Base-by-base conservation (phyloP, 2,329 filamentous ascomycete species). In the Microdochium paspali region DNA sequence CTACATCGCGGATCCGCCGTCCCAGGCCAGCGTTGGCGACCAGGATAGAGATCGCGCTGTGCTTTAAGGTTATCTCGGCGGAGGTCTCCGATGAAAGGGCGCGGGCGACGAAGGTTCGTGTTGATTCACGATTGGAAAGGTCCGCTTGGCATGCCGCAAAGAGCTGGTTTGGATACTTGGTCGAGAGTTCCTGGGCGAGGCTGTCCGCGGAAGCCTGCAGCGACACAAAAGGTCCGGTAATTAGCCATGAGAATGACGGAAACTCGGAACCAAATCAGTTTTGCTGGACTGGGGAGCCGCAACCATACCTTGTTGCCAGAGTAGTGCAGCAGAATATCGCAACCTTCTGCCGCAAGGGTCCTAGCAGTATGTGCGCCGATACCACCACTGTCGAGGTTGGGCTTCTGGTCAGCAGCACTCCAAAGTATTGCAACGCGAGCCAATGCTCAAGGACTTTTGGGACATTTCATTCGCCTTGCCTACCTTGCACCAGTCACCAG, bases 261-360 rank as follows among this genome's bases (percentile, higher is more conserved):
- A n/a, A n/a, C n/a, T n/a, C n/a, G n/a, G n/a, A n/a, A n/a, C n/a
- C n/a, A n/a, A n/a, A n/a, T n/a, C n/a, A n/a, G n/a, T n/a, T n/a
- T 46, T n/a, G 23, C 46, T 32, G 42, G 24, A 13, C 26, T 28
- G 7, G 13, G 7, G 13, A 7, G 26, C 26, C 26, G 13, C 26
- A 44, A 28, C 46, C 53, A 23, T 50, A 63, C 63, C 51, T 57
- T 53, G 47, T 58, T 66, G 2, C 62, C 61, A 0, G 61, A 58
- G 47, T 60, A 66, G 47, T 66, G 64, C 23, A 66, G 47, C 21
- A 54, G 60, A 21, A 66, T 53, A 51, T 66, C 62, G 28, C 64
- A 66, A 1, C 64, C 64, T 32, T 66, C 58, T 4, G 61, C 58
- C 18, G 64, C 64, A 44, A 66, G 51, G 3, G 55, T 56, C 46